Conservation (phyloP, 2,329 filamentous ascomycete species). For the Pseudogymnoascus sp. region DNA sequence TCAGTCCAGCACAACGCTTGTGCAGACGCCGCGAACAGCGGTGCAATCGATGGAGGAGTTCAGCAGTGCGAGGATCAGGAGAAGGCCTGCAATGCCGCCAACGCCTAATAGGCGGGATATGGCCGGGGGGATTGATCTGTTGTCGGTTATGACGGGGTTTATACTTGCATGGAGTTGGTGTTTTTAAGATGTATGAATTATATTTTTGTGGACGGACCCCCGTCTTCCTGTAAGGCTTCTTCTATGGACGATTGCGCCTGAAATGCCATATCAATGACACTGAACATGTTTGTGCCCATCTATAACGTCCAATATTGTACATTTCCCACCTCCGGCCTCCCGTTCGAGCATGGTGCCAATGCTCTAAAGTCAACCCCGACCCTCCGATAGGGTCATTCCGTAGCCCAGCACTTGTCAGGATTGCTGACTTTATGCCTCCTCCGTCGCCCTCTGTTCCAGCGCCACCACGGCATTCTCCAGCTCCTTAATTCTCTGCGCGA, state of each 20-base stretch:
- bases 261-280: slow-evolving; percentile 3
- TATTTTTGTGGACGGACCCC: background rate
- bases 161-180: background rate
- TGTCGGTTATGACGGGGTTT: background rate
- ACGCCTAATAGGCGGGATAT: background rate
- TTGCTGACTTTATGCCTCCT: background rate
- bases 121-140: background rate
- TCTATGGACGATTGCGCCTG: background rate
- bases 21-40: slow-evolving; percentile 47
- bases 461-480: slow-evolving; percentile 36
- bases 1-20: slow-evolving; percentile 57
- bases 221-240: background rate
- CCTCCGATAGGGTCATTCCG: background rate
- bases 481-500: slow-evolving; percentile 39
- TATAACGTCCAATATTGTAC: background rate
- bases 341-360: background rate
- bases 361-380: background rate
- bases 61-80: slow-evolving; percentile 50
- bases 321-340: background rate
- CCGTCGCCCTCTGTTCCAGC: slow-evolving; percentile 19
- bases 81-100: slow-evolving; percentile 18
- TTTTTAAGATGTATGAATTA: slow-evolving; percentile 4
- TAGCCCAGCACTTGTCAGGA: background rate
- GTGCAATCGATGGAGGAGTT: slow-evolving; percentile 35
- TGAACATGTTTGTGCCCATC: background rate